Base-by-base conservation (phyloP, 2,329 filamentous ascomycete genomes). In the Penicillium sp. region DNA sequence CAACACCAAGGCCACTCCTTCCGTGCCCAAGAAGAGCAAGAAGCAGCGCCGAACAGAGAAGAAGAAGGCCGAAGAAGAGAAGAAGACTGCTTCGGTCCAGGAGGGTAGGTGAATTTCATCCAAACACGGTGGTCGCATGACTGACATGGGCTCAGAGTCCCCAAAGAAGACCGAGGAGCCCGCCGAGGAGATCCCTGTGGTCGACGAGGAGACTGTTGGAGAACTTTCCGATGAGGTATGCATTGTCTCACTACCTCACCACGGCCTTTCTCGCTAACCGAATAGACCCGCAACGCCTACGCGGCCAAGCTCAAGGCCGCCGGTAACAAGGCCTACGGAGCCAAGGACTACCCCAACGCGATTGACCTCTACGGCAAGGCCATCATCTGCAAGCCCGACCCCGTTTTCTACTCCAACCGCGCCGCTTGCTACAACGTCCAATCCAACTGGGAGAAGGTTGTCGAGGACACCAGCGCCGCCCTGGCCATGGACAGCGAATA, bases 341-440 rank as follows among this genome's bases (percentile, higher is more conserved):
- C 87, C 64, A 97, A 97, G 79, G 90, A 96, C 69, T 97, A 97
- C 78, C 88, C 91, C 77, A 87, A 86, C 67, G 94, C 94, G 64
- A 99, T 99, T 71, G 89, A 92, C 4, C 86, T 99, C 34, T 99
- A 99, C 78, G 90, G 90, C 63, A 91, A 96, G 79, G 94, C 94
- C 47, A 96, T 99, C 67, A 80, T 97, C 48, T 97, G 94, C 88
- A 96, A 94, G 79, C 89, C 92, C 54, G 94, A 99, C 70, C 92
- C 94, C 31, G 92, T 99, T 73, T 99, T 94, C 83, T 99, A 95
- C 83, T 97, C 94, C 61, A 99, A 99, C 83, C 89, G 94, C 67
- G 94, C 94, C 54, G 94, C 94, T 51, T 99, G 94, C 83, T 95
- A 92, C 80, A 97, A 96, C 73, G 92, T 94, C 63, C 86, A 94